Percentiles rank a stretch among this genome's conserved stretches.
phyloP scores from a whole-genome alignment of 139 green algal genomes.

The Chlamydomonas incerta region DNA sequence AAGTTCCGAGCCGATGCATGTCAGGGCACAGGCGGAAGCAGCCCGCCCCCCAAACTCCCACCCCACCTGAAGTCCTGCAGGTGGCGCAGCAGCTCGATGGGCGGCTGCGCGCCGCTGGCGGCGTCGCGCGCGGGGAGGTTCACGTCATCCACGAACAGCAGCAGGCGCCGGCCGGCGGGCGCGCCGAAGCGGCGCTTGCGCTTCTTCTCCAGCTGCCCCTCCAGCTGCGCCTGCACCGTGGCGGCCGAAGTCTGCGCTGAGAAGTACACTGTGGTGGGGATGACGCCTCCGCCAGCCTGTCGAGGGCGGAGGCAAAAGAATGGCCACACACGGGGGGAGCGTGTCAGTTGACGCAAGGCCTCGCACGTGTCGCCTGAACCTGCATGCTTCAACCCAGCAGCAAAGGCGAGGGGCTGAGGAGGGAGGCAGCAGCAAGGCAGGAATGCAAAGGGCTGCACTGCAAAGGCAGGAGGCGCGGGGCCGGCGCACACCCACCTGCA shows the following conservation, averaged over 20 bases:
- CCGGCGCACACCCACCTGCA: constrained; percentile 9
- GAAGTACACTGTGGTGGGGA: constrained; percentile 62
- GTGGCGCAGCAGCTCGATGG: constrained; percentile 86
- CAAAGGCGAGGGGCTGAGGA: too few relatives aligned
- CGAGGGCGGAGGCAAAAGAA: not conserved
- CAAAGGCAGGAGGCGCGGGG: too few relatives aligned
- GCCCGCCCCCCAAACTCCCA: too few relatives aligned
- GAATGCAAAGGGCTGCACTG: too few relatives aligned
- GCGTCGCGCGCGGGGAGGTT: constrained; percentile 84
- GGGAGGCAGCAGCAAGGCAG: too few relatives aligned
- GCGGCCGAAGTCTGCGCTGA: constrained; percentile 72
- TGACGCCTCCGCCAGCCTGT: constrained; percentile 25
- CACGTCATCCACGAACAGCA: constrained; percentile 91
- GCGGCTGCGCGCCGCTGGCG: constrained; percentile 81
- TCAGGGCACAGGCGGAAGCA: too few relatives aligned
- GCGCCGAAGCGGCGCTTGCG: constrained; percentile 59
- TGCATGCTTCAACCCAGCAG: too few relatives aligned
- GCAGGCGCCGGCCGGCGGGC: constrained; percentile 69
- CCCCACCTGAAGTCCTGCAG: constrained; percentile 81
- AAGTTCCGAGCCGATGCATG: too few relatives aligned
- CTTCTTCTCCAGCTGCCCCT: constrained; percentile 84
- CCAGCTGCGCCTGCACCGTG: constrained; percentile 65
- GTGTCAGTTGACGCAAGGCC: too few relatives aligned
- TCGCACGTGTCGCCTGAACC: too few relatives aligned
- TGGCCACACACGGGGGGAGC: too few relatives aligned